Conservation (phyloP, 768 basidiomycete genomes). For the Suillus hirtellus region DNA sequence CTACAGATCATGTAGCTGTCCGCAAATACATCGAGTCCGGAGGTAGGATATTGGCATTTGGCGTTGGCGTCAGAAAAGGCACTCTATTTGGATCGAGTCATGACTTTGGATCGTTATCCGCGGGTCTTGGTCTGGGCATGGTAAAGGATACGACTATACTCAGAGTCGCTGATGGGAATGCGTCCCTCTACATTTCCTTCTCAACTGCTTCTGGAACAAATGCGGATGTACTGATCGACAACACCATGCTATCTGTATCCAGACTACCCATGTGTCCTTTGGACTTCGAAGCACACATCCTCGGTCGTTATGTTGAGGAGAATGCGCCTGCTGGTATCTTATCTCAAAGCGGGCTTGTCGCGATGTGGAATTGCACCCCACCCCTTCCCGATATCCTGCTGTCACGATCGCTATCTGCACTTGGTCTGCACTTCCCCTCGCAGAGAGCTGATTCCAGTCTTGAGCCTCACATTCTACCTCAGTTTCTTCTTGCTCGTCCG, state of each 20-base stretch:
- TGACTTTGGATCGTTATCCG: slow-evolving; percentile 39
- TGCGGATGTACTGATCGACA: slow-evolving; percentile 15
- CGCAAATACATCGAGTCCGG: slow-evolving; percentile 63
- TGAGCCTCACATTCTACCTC: slow-evolving; percentile 23
- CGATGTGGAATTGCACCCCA: slow-evolving; percentile 32
- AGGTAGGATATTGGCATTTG: slow-evolving; percentile 70
- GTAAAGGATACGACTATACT: slow-evolving; percentile 26
- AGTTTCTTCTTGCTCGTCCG: slow-evolving; percentile 31
- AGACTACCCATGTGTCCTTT: slow-evolving; percentile 22
- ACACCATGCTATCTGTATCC: slow-evolving; percentile 6
- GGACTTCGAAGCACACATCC: slow-evolving; percentile 18
- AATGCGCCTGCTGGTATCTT: slow-evolving; percentile 25
- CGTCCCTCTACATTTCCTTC: slow-evolving; percentile 29
- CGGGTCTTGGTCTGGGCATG: slow-evolving; percentile 33
- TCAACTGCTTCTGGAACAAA: slow-evolving; percentile 18
- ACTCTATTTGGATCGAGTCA: slow-evolving; percentile 38
- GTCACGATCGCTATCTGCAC: slow-evolving; percentile 23
- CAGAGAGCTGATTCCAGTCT: slow-evolving; percentile 2
- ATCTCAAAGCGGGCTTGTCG: slow-evolving; percentile 25
- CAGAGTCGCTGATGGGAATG: slow-evolving; percentile 26
- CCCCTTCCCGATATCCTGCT: slow-evolving; percentile 27
- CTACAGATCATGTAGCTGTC: slow-evolving; percentile 45
- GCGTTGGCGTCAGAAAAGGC: slow-evolving; percentile 58
- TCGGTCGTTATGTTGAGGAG: slow-evolving; percentile 18
- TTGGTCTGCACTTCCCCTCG: slow-evolving; percentile 22